Conservation (phyloP, 2,329 filamentous ascomycete genomes). For the Harringtonia aguacate region DNA sequence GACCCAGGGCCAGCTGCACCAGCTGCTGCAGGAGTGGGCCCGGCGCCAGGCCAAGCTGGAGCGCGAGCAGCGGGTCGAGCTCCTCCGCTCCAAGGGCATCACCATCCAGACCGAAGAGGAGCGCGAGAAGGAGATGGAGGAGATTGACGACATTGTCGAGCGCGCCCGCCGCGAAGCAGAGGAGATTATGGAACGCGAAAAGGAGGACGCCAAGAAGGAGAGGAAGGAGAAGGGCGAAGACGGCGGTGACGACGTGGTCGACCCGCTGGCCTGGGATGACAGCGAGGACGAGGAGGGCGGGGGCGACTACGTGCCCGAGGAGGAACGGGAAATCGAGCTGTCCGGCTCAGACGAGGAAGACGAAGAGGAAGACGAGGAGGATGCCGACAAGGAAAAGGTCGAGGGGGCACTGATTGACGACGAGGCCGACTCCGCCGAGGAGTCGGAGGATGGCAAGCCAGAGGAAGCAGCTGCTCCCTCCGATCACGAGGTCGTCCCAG, state of each 20-base stretch:
- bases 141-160: conserved; percentile 80
- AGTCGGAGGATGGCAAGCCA: conserved; percentile 21
- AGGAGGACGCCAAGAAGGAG: conserved; percentile 58
- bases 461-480: not conserved
- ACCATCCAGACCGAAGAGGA: conserved; percentile 79
- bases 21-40: conserved; percentile 53
- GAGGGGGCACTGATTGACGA: conserved; percentile 11
- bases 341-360: conserved; percentile 13
- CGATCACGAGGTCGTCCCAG: not conserved
- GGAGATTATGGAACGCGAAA: conserved; percentile 68
- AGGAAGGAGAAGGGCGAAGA: conserved; percentile 30
- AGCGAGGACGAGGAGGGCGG: conserved; percentile 30
- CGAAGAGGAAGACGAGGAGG: conserved; percentile 2
- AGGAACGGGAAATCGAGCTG: conserved; percentile 11
- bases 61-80: conserved; percentile 64
- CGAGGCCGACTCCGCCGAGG: conserved; percentile 14
- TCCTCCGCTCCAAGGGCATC: conserved; percentile 69
- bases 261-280: conserved; percentile 11
- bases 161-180: conserved; percentile 73
- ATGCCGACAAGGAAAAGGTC: conserved; percentile 17
- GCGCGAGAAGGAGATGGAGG: conserved; percentile 66
- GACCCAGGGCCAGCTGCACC: conserved; percentile 43
- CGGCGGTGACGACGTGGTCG: conserved; percentile 32
- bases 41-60: conserved; percentile 71
- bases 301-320: conserved; percentile 4